phyloP scores from a whole-genome alignment of 441 rosid species.

The Erodium chrysanthum region DNA sequence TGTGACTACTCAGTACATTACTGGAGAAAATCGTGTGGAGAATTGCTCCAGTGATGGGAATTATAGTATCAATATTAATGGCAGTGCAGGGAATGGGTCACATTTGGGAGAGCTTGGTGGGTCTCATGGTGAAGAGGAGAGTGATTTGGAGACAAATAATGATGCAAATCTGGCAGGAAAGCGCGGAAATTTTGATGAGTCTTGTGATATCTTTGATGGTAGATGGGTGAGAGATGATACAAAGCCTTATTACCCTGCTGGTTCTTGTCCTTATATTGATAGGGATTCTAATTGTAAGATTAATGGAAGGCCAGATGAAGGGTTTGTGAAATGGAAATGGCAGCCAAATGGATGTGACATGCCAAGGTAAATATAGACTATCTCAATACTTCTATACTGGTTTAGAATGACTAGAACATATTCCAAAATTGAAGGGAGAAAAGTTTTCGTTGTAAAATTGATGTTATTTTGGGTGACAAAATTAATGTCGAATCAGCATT shows the following conservation, averaged over 20 bases:
- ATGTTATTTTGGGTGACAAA: neutral
- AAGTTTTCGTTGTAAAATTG: neutral
- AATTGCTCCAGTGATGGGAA: slow-evolving; percentile 11
- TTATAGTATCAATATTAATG: slow-evolving; percentile 1
- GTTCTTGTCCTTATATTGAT: slow-evolving; percentile 53
- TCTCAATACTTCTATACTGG: neutral
- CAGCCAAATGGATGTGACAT: slow-evolving; percentile 48
- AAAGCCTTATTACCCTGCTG: slow-evolving; percentile 44
- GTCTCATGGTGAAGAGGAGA: slow-evolving; percentile 8
- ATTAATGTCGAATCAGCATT: neutral
- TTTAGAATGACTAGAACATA: neutral
- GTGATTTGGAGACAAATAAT: neutral
- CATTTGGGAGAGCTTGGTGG: slow-evolving; percentile 11
- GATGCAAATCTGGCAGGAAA: neutral
- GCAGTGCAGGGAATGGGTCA: slow-evolving; percentile 13
- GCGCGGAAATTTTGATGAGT: slow-evolving; percentile 18
- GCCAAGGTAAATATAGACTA: slow-evolving; percentile 36
- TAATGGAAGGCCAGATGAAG: slow-evolving; percentile 50
- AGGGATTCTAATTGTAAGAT: slow-evolving; percentile 47
- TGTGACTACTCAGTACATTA: slow-evolving; percentile 14
- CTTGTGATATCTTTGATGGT: slow-evolving; percentile 51
- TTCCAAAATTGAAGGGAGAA: neutral
- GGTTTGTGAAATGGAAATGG: slow-evolving; percentile 49
- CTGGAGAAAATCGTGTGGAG: slow-evolving; percentile 15
- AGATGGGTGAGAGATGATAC: slow-evolving; percentile 46